Evolutionary conservation across 108 stramenopile species (phyloP), one percentile per base, ranked within the genome.

Genomic region (Nitzschia sp.): DNA sequence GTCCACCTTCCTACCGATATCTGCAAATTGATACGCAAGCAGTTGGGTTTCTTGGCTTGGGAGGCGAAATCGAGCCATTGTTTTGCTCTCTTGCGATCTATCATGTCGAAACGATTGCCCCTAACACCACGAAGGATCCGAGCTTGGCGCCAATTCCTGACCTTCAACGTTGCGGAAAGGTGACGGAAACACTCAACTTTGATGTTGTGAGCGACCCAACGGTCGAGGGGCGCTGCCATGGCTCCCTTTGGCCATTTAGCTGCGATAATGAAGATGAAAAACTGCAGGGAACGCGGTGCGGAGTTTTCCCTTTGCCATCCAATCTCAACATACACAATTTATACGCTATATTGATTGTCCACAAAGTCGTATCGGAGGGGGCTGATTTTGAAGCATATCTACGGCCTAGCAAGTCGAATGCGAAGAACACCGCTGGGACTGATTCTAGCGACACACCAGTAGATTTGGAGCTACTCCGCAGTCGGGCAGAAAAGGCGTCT

Each of bases 1-100:
- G 94, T 25, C 84, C 88, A 36, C 90, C 90, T 54, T 85, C 77
- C 47, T 78, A 81, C 47, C 78, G 91, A 26, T 87, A 93, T 53
- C 68, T 95, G 19, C 94, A 95, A 80, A 87, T 95, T 28, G 91
- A 95, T 61, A 90, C 94, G 21, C 86, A 89, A 31, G 86, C 86
- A 18, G 88, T 95, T n/a, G 86, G 84, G n/a, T 95, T 95, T 67
- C 86, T 91, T 9, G 74, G 82, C 26, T 61, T 93, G 33, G 89
- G 87, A 23, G 93, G 86, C 1, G 94, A 95, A 69, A 78, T 90
- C 19, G 94, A 95, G 64, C 94, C 94, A 2, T 73, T 95, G 57
- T 95, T 93, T 68, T 95, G 94, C 62, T 86, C 87, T 5, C 55
- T 95, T 18, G 82, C 88, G 8, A 85, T 95, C 17, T 95, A 89